Conservation (phyloP, 1,284 basidiomycete genomes). For the Mrakiaceae sp. region DNA sequence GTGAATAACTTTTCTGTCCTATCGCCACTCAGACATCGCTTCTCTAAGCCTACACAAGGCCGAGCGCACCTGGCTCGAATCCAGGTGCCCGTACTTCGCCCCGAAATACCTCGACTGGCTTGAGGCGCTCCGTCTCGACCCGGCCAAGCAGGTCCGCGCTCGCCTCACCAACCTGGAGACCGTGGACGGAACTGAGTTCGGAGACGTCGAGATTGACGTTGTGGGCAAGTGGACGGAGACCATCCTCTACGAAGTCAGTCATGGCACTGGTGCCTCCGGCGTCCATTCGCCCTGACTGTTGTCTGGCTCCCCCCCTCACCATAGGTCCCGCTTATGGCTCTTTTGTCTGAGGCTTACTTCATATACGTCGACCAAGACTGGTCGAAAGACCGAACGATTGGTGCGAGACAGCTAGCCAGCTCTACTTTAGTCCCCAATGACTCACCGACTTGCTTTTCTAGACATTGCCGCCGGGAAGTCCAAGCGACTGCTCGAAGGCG, state of each 20-base stretch:
- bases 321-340: constrained; percentile 37
- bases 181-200: constrained; percentile 38
- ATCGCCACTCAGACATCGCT: neutral
- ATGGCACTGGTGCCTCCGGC: neutral
- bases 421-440: neutral
- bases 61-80: constrained; percentile 59
- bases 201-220: constrained; percentile 62
- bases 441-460: constrained; percentile 20
- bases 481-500: constrained; percentile 50
- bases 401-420: constrained; percentile 21
- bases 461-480: constrained; percentile 62
- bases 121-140: constrained; percentile 56
- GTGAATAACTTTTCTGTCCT: neutral
- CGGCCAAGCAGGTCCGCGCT: constrained; percentile 53
- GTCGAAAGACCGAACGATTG: constrained; percentile 68
- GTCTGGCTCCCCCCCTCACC: neutral
- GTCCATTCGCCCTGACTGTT: neutral
- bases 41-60: constrained; percentile 21
- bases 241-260: constrained; percentile 80
- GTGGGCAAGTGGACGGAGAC: constrained; percentile 75
- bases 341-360: constrained; percentile 44
- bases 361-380: constrained; percentile 61
- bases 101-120: constrained; percentile 69
- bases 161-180: no score
- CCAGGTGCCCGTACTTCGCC: constrained; percentile 65